These are phyloP conservation scores for Pythium pyrilobum DNA, from an alignment of 352 stramenopile species.

Conservation along the genomic window DNA sequence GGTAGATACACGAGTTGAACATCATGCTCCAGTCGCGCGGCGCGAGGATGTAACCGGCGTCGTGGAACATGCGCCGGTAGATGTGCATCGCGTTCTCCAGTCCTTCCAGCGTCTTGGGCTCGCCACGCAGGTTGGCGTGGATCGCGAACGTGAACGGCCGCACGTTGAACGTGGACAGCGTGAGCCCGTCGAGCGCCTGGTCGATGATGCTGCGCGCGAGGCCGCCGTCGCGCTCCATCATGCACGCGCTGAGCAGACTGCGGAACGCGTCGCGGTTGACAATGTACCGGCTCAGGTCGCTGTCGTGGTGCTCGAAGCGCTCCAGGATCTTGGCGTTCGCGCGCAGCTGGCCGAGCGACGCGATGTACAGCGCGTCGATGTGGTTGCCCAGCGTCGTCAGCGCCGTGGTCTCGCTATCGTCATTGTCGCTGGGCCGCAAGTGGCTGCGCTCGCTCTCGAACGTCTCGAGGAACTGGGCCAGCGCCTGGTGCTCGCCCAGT, in stretches of 20 bases:
- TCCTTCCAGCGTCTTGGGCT: background rate
- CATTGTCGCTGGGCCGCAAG: background rate
- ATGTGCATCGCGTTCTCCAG: constrained; percentile 33
- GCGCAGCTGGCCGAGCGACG: background rate
- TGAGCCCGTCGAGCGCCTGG: background rate
- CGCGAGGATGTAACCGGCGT: constrained; percentile 39
- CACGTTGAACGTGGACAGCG: background rate
- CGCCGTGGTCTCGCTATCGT: background rate
- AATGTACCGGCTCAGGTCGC: constrained; percentile 2
- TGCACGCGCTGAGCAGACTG: constrained; percentile 1
- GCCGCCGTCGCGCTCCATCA: background rate
- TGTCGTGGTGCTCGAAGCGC: background rate
- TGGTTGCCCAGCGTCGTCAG: constrained; percentile 1
- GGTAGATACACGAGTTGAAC: constrained; percentile 39
- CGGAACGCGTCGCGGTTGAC: constrained; percentile 1
- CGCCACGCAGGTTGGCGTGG: constrained; percentile 3
- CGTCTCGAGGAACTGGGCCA: constrained; percentile 1
- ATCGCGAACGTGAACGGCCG: constrained; percentile 1
- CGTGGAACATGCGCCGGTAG: constrained; percentile 20
- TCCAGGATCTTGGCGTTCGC: background rate
- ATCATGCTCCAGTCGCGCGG: constrained; percentile 38
- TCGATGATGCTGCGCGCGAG: constrained; percentile 3
- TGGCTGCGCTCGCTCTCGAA: background rate
- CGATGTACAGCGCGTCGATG: constrained; percentile 5
- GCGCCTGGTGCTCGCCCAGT: background rate